Evolutionary conservation across 352 stramenopile species (phyloP), one percentile per base, ranked within the genome.

Genomic region (Pilasporangium apinafurcum): DNA sequence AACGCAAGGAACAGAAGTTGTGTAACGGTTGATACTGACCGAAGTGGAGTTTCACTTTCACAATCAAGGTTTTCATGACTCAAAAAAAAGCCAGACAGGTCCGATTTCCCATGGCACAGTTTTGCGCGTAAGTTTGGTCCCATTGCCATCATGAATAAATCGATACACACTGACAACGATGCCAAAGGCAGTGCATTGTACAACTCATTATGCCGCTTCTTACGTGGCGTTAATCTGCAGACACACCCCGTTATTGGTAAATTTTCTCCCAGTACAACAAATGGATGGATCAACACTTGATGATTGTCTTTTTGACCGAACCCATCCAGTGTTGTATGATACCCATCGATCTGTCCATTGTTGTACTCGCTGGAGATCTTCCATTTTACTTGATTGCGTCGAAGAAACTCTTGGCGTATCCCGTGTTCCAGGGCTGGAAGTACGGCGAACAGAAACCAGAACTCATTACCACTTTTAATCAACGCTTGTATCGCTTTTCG

Each of bases 301-400:
- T 90, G 78, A 50, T 86, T 85, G 28, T 76, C 59, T n/a, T 65
- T 62, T 38, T 90, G 78, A 1, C 78, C 78, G 39, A 90, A 90
- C 0, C 78, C 78, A 43, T 90, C 78, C 8, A 90, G 43, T 13
- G 78, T 90, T 13, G 78, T 87, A 47, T 87, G 87, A 44, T 90
- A 90, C 14, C 68, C 57, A 22, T 83, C 64, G 32, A 81, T 68
- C 43, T 90, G 78, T 8, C 74, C 78, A 0, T 55, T 41, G 17
- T 41, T 46, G 31, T 81, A 84, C 26, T 63, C 57, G 33, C 51
- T 62, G 6, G 53, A 70, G 27, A 68, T 48, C 10, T 20, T 41
- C 10, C 50, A 74, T 16, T 18, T 44, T 9, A n/a, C 24, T 4
- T 61, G 35, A 44, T 89, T 89, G 3, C 18, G 18, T 1, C 37